Base-by-base conservation (phyloP, 208 protist genomes). In the Vickermania spadyakhi region DNA sequence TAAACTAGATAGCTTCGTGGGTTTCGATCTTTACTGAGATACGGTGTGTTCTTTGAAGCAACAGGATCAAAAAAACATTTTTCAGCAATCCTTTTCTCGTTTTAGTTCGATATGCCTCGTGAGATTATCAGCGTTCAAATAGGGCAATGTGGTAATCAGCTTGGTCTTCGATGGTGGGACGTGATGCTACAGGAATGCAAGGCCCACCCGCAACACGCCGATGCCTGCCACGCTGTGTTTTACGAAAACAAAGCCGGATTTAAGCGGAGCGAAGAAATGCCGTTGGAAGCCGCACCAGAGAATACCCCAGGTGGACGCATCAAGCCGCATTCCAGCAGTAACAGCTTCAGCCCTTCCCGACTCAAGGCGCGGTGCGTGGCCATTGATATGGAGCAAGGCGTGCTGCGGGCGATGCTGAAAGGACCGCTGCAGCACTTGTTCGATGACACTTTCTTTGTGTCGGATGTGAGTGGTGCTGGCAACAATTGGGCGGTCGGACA, bases 371-470 rank as follows among this genome's bases (percentile, higher is more conserved):
- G 95, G 29, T 97, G 96, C 36, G 87, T 99, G 13, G 79, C 97
- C 0, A 80, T 99, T 26, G 97, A 99, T 71, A 98, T 97, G 89
- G 96, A 98, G 75, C 81, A 97, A 57, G 94, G 94, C 59, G 96
- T 98, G 3, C 67, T 98, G 52, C 70, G 78, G 27, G 58, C 84
- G 13, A 84, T 97, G 72, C 28, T 96, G 52, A 67, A 75, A 26
- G 77, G 89, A 0, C 86, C 89, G 2, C 70, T 98, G 22, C 72
- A 71, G 11, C 68, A 83, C 31, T 62, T 98, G 23, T 98, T 98
- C 60, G 93, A 98, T 64, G 30, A 63, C 4, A 84, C 69, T 27
- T 94, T 94, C 58, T 93, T 95, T 55, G 84, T 97, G 0, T 91
- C 78, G 0, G 84, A 94, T 58, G 81, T 93, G 13, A 91, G 83